These are phyloP conservation scores for Luzula sylvatica DNA, from an alignment of 176 grass and related monocot species.

Conservation along the genomic window DNA sequence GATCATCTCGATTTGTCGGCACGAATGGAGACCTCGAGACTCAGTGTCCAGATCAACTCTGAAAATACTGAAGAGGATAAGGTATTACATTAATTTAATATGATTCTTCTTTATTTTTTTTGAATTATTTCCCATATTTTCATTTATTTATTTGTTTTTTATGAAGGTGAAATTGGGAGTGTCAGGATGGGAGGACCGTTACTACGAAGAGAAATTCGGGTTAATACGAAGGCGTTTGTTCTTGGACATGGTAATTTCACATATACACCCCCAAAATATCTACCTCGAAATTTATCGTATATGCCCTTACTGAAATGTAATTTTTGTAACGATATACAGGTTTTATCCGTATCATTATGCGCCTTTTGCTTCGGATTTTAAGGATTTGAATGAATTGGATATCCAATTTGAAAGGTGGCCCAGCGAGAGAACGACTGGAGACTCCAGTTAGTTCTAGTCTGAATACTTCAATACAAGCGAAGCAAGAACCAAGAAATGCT, in stretches of 20 bases:
- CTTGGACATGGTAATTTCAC: constrained; percentile 76
- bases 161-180: constrained; percentile 84
- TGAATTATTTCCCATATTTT: constrained; percentile 1
- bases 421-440: no score
- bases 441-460: no score
- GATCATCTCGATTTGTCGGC: no score
- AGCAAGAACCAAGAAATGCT: no score
- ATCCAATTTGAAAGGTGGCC: constrained; percentile 58
- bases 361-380: constrained; percentile 97
- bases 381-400: constrained; percentile 45
- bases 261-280: constrained; percentile 4
- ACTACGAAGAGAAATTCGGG: constrained; percentile 91
- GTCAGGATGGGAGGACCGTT: constrained; percentile 95
- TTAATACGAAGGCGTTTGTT: constrained; percentile 96
- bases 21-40: no score
- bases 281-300: constrained; percentile 8
- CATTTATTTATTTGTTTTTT: constrained; percentile 24
- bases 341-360: constrained; percentile 99
- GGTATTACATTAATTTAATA: constrained; percentile 37
- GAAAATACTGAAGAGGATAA: constrained; percentile 83
- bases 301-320: neutral
- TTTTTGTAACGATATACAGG: constrained; percentile 29
- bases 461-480: no score
- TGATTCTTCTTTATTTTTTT: constrained; percentile 1
- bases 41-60: constrained; percentile 95